Percentiles rank a stretch among this genome's conserved stretches.
Evolutionary conservation across 140 eudicot genomes (phyloP).

Genomic region (Erigeron philadelphicus): DNA sequence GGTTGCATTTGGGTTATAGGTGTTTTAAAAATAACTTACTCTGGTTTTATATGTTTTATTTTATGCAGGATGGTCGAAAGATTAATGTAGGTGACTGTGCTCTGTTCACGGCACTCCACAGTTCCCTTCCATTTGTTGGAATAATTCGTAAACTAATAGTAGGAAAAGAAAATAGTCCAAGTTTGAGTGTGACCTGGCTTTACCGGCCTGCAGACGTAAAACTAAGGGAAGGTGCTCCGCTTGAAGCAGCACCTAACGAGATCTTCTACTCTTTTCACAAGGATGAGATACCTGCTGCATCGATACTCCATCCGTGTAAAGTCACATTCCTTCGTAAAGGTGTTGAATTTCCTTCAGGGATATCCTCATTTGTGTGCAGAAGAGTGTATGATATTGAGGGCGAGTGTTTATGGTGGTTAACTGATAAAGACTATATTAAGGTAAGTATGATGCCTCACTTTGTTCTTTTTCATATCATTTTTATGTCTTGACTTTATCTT

Average conservation of each 20-base stretch:
- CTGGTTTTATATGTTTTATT: constrained; percentile 5
- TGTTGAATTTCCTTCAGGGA: constrained; percentile 68
- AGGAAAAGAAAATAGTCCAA: constrained; percentile 40
- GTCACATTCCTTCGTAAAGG: constrained; percentile 78
- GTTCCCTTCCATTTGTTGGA: constrained; percentile 61
- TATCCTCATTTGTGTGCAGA: constrained; percentile 72
- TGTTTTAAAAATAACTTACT: not conserved
- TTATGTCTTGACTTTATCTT: constrained; percentile 18
- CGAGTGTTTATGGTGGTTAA: constrained; percentile 74
- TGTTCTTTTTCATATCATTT: not conserved
- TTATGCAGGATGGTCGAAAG: constrained; percentile 64
- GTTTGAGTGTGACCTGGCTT: constrained; percentile 61
- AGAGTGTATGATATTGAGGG: constrained; percentile 62
- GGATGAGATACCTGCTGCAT: constrained; percentile 77
- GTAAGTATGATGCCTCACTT: constrained; percentile 35
- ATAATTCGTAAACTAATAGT: constrained; percentile 46
- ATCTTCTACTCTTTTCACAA: constrained; percentile 74
- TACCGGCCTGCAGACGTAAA: constrained; percentile 64
- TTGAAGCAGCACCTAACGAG: constrained; percentile 76
- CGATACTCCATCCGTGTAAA: constrained; percentile 78
- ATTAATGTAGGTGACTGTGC: constrained; percentile 79
- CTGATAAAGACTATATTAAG: constrained; percentile 53
- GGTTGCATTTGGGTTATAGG: not conserved
- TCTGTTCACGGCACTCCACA: constrained; percentile 53
- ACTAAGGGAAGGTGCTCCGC: constrained; percentile 48